Conservation (phyloP, 805 yeast genomes). For the Wickerhamomyces mucosus region DNA sequence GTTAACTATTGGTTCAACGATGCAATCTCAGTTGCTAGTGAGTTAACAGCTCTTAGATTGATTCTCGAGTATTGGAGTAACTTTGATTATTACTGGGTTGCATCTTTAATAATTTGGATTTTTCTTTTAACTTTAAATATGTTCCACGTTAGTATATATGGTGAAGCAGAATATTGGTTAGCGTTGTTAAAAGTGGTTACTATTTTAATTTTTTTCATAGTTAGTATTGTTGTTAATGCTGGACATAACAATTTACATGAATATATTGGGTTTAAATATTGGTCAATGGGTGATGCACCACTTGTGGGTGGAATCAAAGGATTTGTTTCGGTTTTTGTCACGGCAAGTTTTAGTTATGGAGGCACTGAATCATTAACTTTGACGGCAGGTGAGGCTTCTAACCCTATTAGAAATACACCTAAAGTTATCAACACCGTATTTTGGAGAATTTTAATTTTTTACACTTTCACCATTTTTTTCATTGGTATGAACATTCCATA, state of each 20-base stretch:
- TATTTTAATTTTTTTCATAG: conserved; percentile 45
- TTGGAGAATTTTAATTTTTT: conserved; percentile 44
- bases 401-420: conserved; percentile 45
- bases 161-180: conserved; percentile 59
- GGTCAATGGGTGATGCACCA: conserved; percentile 47
- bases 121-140: conserved; percentile 37
- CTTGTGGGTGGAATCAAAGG: conserved; percentile 42
- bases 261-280: conserved; percentile 41
- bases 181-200: conserved; percentile 57
- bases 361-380: conserved; percentile 49
- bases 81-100: conserved; percentile 42
- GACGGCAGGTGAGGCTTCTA: conserved; percentile 47
- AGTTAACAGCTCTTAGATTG: conserved; percentile 46
- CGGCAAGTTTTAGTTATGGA: conserved; percentile 51
- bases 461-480: conserved; percentile 35
- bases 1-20: conserved; percentile 27
- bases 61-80: conserved; percentile 44
- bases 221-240: conserved; percentile 37
- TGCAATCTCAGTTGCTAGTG: conserved; percentile 41
- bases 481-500: conserved; percentile 49
- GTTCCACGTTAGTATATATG: conserved; percentile 44
- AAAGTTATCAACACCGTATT: conserved; percentile 45
- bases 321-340: conserved; percentile 37
- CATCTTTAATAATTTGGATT: conserved; percentile 45
- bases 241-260: conserved; percentile 35